phyloP scores from a whole-genome alignment of 1,284 basidiomycete species.

The Microbotryum lychnidis-dioicae region DNA sequence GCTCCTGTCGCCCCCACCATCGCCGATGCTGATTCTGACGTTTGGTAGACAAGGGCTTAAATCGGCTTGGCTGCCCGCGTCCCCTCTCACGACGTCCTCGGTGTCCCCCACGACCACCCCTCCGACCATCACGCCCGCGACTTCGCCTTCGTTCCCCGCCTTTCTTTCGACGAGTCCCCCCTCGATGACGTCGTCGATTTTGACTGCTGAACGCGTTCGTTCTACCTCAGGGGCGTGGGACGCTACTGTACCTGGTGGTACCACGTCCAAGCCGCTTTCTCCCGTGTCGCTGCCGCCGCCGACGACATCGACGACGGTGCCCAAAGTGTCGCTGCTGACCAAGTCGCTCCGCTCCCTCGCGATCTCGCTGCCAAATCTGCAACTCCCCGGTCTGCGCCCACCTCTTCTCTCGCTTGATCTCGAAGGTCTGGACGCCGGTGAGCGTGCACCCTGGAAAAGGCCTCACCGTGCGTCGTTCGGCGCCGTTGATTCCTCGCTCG shows the following conservation, averaged over 20 bases:
- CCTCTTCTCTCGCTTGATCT: constrained; percentile 6
- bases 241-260: no score
- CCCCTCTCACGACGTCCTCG: neutral
- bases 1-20: constrained; percentile 13
- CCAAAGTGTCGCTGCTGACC: constrained; percentile 16
- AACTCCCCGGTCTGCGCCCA: constrained; percentile 2
- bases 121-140: neutral
- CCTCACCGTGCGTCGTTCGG: no score
- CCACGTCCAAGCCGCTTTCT: neutral
- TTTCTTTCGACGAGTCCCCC: neutral
- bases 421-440: neutral
- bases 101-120: no score
- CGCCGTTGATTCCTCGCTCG: no score
- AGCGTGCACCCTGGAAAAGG: no score
- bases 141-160: constrained; percentile 5
- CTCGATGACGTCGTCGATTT: neutral
- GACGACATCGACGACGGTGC: neutral
- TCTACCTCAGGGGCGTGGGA: no score
- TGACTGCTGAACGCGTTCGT: neutral
- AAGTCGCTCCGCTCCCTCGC: constrained; percentile 25
- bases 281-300: neutral
- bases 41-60: neutral
- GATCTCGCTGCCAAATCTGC: constrained; percentile 21
- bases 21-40: constrained; percentile 1
- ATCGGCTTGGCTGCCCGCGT: constrained; percentile 14